phyloP scores from a whole-genome alignment of 2,329 filamentous ascomycete genomes.

The Tolypocladium sp. region DNA sequence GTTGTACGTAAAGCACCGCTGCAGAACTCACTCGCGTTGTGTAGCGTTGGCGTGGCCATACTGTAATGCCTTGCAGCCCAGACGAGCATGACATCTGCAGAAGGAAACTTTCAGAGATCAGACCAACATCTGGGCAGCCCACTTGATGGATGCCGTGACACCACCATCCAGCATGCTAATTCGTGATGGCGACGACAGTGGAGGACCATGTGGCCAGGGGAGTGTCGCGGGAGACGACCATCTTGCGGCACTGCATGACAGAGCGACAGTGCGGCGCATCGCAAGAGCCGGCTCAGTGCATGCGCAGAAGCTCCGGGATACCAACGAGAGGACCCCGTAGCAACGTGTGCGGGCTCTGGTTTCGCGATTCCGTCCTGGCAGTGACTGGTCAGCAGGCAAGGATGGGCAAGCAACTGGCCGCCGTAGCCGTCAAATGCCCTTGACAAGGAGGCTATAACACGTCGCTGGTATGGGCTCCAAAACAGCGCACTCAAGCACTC shows the following conservation, averaged over 20 bases:
- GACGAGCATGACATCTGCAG: neutral
- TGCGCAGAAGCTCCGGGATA: neutral
- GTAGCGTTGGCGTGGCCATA: neutral
- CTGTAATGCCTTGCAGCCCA: neutral
- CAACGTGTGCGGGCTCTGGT: neutral
- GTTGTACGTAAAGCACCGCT: slow-evolving; percentile 1
- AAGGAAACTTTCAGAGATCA: neutral
- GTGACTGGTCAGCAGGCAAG: neutral
- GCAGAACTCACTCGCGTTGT: neutral
- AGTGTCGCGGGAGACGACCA: neutral
- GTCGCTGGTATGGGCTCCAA: neutral
- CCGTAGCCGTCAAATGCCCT: neutral
- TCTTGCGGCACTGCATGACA: neutral
- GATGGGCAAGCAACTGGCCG: neutral
- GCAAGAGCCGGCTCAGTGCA: neutral
- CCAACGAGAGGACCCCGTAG: neutral
- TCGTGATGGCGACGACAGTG: neutral
- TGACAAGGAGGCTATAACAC: neutral
- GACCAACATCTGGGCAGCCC: neutral
- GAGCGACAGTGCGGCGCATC: neutral
- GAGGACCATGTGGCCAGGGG: neutral
- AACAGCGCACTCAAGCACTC: neutral
- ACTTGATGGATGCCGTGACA: neutral
- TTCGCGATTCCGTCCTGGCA: neutral
- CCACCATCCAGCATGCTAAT: neutral